Percentiles rank a stretch among this genome's conserved stretches.
Conservation (phyloP, 768 basidiomycete species). For the Rossbeevera mucosa region DNA sequence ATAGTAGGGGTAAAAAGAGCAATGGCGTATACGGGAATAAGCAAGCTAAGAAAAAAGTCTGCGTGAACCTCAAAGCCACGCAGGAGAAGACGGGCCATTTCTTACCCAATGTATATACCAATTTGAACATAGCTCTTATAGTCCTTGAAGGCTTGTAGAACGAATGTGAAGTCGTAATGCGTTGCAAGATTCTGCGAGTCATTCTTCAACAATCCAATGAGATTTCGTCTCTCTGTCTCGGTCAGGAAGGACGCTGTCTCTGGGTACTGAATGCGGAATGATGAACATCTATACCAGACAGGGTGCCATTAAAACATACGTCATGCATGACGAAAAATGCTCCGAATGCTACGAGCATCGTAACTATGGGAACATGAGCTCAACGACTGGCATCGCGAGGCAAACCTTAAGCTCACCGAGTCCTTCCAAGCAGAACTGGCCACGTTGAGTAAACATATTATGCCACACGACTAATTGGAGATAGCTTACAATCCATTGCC, state of each 20-base stretch:
- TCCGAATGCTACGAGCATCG: conserved; percentile 13
- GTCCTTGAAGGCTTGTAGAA: conserved; percentile 45
- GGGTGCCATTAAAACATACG: conserved; percentile 26
- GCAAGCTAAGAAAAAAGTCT: conserved; percentile 31
- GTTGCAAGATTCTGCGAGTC: conserved; percentile 42
- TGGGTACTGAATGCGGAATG: conserved; percentile 39
- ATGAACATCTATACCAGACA: not conserved
- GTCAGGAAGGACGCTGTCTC: conserved; percentile 53
- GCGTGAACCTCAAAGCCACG: not conserved
- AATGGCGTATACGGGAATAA: conserved; percentile 46
- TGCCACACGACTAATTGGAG: not conserved
- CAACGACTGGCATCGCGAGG: not conserved
- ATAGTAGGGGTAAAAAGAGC: conserved; percentile 51
- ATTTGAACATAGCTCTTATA: conserved; percentile 36
- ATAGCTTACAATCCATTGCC: conserved; percentile 36
- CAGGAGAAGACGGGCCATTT: not conserved
- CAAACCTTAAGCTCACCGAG: conserved; percentile 12
- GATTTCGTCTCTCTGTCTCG: conserved; percentile 35
- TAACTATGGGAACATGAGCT: conserved; percentile 13
- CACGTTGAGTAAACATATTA: conserved; percentile 6
- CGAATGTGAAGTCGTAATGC: conserved; percentile 40
- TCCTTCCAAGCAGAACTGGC: conserved; percentile 31
- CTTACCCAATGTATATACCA: conserved; percentile 40
- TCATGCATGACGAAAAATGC: conserved; percentile 53
- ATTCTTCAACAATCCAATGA: conserved; percentile 34